Conservation (phyloP, 2,329 filamentous ascomycete species). For the Stemphylium vesicarium region DNA sequence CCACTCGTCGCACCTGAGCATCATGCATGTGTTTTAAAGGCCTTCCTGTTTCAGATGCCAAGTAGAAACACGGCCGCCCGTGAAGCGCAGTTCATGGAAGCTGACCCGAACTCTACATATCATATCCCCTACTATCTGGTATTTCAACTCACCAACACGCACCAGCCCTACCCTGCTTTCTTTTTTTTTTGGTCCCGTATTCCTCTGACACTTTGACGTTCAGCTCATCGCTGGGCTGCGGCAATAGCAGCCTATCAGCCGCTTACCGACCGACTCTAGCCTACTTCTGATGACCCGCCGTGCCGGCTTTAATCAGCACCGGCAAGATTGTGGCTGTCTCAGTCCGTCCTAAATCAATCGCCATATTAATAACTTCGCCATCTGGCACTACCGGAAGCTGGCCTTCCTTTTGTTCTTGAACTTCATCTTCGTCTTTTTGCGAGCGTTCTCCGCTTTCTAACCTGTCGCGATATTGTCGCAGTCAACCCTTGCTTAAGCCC, state of each 20-base stretch:
- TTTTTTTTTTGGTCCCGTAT: neutral
- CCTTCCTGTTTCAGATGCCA: conserved; percentile 36
- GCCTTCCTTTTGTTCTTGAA: conserved; percentile 31
- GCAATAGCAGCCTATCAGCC: conserved; percentile 27
- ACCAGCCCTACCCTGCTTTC: neutral
- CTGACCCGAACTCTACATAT: neutral
- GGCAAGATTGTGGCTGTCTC: conserved; percentile 21
- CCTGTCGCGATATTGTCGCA: conserved; percentile 17
- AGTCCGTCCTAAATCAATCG: conserved; percentile 13
- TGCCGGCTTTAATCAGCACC: conserved; percentile 23
- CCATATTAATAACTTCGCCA: conserved; percentile 31
- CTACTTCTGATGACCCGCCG: conserved; percentile 23
- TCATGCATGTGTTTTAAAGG: conserved; percentile 23
- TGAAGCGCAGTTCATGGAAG: neutral
- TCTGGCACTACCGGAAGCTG: conserved; percentile 40
- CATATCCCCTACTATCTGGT: neutral
- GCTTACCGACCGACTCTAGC: conserved; percentile 20
- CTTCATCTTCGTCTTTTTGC: conserved; percentile 8
- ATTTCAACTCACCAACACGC: neutral
- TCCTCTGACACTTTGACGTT: conserved; percentile 9
- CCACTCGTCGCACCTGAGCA: conserved; percentile 29
- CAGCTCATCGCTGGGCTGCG: conserved; percentile 15
- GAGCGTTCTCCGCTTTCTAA: neutral
- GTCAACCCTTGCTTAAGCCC: conserved; percentile 13
- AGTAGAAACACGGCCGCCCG: conserved; percentile 24